These are phyloP conservation scores for Leccinum rimulosum DNA, from an alignment of 768 basidiomycete species.

Conservation along the genomic window DNA sequence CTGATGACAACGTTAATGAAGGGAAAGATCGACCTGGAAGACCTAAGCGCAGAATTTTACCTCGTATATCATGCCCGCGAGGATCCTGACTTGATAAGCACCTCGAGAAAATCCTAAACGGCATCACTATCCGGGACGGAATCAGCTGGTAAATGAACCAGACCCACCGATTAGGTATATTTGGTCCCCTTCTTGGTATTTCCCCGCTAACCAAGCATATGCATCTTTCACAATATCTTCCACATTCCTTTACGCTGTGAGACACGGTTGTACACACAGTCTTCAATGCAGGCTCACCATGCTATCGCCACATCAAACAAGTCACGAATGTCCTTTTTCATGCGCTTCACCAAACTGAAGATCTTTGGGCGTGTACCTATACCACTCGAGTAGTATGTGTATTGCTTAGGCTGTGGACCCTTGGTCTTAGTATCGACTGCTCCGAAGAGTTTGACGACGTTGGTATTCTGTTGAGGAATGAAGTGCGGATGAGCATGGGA, in stretches of 20 bases:
- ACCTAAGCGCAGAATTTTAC: slow-evolving; percentile 8
- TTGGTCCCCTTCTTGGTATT: not conserved
- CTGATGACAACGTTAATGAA: slow-evolving; percentile 11
- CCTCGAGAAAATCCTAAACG: slow-evolving; percentile 40
- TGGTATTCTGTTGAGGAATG: slow-evolving; percentile 31
- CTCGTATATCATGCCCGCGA: slow-evolving; percentile 39
- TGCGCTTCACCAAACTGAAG: slow-evolving; percentile 20
- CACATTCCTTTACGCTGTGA: slow-evolving; percentile 28
- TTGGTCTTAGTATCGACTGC: slow-evolving; percentile 21
- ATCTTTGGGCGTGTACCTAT: slow-evolving; percentile 34
- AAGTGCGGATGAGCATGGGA: not conserved
- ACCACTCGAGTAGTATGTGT: slow-evolving; percentile 37
- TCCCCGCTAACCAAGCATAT: slow-evolving; percentile 28
- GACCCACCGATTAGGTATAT: not conserved
- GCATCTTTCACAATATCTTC: slow-evolving; percentile 30
- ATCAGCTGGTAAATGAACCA: not conserved
- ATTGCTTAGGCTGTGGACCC: slow-evolving; percentile 18
- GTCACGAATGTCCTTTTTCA: slow-evolving; percentile 15
- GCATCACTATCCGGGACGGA: not conserved
- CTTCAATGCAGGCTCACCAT: slow-evolving; percentile 21
- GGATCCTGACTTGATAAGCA: slow-evolving; percentile 37
- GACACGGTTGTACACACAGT: no score
- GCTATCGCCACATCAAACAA: slow-evolving; percentile 36
- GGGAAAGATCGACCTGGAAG: not conserved
- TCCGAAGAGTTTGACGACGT: slow-evolving; percentile 34